phyloP scores from a whole-genome alignment of 106 monocot genomes.

The Hemerocallis citrina region DNA sequence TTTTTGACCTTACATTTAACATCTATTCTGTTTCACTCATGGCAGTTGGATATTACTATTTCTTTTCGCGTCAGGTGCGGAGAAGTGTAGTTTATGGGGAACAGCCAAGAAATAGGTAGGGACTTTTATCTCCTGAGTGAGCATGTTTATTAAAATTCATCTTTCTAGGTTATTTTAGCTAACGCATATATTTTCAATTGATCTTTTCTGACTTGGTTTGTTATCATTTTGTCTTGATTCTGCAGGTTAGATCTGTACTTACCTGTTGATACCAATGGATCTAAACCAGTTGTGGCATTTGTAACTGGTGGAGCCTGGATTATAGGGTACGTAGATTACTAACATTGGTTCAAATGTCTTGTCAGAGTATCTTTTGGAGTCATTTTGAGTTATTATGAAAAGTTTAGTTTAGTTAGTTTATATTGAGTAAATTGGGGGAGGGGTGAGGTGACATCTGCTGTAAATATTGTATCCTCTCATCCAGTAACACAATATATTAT shows the following conservation, averaged over 20 bases:
- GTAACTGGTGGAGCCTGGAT: slow-evolving; percentile 99
- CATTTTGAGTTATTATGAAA: too few species aligned
- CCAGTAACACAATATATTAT: not conserved
- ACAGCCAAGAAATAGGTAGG: slow-evolving; percentile 82
- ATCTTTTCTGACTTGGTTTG: too few species aligned
- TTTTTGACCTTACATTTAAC: too few species aligned
- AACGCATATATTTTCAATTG: not conserved
- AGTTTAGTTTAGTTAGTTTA: too few species aligned
- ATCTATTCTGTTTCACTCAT: slow-evolving; percentile 7
- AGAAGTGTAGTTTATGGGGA: slow-evolving; percentile 93
- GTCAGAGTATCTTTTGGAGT: too few species aligned
- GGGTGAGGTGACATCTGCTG: too few species aligned
- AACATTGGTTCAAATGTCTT: too few species aligned
- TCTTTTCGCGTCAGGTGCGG: slow-evolving; percentile 69
- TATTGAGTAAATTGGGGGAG: too few species aligned
- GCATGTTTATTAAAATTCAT: not conserved
- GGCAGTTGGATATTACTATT: slow-evolving; percentile 92
- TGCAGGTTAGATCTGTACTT: slow-evolving; percentile 89
- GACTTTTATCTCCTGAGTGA: not conserved
- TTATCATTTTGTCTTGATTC: slow-evolving; percentile 9
- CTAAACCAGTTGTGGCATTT: slow-evolving; percentile 85
- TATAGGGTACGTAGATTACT: slow-evolving; percentile 80
- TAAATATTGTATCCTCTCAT: too few species aligned
- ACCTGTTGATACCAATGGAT: slow-evolving; percentile 35
- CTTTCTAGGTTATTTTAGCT: not conserved